A percentile compares a stretch with the other conserved stretches of the same genome.
phyloP scores from a whole-genome alignment of 176 grass and related monocot species.

The Panicum miliaceum region DNA sequence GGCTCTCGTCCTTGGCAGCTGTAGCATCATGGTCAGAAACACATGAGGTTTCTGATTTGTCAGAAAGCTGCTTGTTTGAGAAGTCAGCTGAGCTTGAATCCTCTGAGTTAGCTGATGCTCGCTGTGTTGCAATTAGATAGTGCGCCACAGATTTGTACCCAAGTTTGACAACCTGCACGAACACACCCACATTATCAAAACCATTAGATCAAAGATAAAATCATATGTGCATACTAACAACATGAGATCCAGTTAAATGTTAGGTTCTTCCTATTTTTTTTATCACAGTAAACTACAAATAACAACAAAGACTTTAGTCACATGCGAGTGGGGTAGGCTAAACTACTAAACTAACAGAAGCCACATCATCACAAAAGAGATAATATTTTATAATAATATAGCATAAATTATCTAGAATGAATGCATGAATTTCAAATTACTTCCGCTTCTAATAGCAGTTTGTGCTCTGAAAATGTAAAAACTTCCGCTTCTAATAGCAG shows the following conservation, averaged over 20 bases:
- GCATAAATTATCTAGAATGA: conserved; percentile 4
- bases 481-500: background rate
- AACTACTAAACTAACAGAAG: no score
- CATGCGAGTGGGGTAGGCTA: no score
- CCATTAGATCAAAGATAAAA: background rate
- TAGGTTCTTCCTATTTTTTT: background rate
- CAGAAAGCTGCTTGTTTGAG: conserved; percentile 22
- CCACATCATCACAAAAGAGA: background rate
- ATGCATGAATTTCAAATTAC: background rate
- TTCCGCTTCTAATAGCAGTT: background rate
- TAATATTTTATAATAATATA: background rate
- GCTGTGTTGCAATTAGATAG: conserved; percentile 76
- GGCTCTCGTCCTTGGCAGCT: background rate
- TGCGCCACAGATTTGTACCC: conserved; percentile 95
- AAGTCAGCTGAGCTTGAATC: conserved; percentile 47
- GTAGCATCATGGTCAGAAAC: conserved; percentile 37
- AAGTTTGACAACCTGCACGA: conserved; percentile 56
- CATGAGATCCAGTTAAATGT: background rate
- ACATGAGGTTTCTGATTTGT: conserved; percentile 20
- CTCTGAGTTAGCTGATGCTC: conserved; percentile 20
- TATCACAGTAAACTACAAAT: background rate
- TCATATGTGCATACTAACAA: background rate
- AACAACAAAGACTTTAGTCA: background rate
- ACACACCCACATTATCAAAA: background rate
- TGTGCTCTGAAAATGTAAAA: background rate